These are phyloP conservation scores for Annona squamosa DNA, from an alignment of 164 flowering plant genomes.

Conservation along the genomic window DNA sequence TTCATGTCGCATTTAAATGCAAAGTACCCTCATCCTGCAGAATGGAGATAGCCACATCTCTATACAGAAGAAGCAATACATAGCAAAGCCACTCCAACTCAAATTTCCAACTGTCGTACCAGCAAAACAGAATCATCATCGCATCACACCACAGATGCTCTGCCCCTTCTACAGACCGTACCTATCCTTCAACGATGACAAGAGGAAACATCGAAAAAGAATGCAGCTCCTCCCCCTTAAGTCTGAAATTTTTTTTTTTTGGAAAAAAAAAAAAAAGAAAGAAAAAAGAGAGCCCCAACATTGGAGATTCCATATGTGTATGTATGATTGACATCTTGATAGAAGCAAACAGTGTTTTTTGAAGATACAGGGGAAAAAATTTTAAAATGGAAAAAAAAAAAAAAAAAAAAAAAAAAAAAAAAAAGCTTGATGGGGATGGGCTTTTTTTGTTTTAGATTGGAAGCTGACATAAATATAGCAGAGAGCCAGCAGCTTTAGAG, in stretches of 20 bases:
- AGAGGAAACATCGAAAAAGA: background rate
- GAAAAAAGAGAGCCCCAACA: background rate
- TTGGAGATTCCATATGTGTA: background rate
- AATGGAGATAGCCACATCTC: background rate
- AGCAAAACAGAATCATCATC: background rate
- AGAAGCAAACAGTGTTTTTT: background rate
- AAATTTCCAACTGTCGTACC: background rate
- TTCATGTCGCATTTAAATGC: background rate
- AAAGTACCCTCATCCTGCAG: background rate
- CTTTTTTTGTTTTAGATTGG: conserved; percentile 1
- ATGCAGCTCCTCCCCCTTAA: background rate
- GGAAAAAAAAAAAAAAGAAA: no score
- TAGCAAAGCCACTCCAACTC: background rate
- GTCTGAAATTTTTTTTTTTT: background rate
- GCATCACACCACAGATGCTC: background rate
- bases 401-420: no score
- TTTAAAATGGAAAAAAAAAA: no score
- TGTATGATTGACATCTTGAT: background rate
- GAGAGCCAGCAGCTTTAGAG: background rate
- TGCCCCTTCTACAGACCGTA: background rate
- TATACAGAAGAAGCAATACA: background rate
- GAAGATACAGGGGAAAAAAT: background rate
- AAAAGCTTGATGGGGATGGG: background rate
- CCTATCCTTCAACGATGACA: background rate
- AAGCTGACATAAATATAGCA: conserved; percentile 1